A percentile compares a stretch with the other conserved stretches of the same genome.
Evolutionary conservation across 345 rosid genomes (phyloP).

Genomic region (Arabis alpina): DNA sequence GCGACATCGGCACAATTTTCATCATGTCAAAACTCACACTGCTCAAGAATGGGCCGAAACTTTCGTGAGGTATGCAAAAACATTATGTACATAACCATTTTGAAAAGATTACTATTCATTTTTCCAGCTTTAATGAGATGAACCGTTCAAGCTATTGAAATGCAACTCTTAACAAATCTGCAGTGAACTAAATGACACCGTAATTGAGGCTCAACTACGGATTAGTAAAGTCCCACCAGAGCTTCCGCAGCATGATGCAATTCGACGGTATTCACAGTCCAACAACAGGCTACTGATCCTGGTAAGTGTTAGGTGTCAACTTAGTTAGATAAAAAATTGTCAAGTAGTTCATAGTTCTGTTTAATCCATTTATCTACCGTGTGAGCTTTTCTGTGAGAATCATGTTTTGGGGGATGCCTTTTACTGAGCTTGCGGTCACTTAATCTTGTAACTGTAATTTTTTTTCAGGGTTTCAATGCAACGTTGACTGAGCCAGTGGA

Average conservation of each 20-base stretch:
- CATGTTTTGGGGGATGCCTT: background rate
- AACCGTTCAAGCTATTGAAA: conserved; percentile 21
- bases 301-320: no score
- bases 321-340: no score
- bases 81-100: background rate
- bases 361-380: background rate
- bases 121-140: conserved; percentile 10
- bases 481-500: conserved; percentile 92
- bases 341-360: background rate
- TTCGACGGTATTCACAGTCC: conserved; percentile 65
- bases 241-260: conserved; percentile 77
- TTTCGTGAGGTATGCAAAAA: conserved; percentile 74
- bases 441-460: conserved; percentile 1
- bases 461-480: conserved; percentile 94
- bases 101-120: no score
- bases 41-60: conserved; percentile 99
- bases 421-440: conserved; percentile 1
- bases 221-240: conserved; percentile 89
- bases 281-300: conserved; percentile 86
- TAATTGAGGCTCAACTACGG: conserved; percentile 95
- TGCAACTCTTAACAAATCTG: conserved; percentile 35
- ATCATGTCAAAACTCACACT: conserved; percentile 82
- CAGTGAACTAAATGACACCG: conserved; percentile 97
- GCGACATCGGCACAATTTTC: conserved; percentile 79
- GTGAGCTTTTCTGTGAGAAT: background rate